A percentile compares a stretch with the other conserved stretches of the same genome.
Evolutionary conservation across 306 rosid species (phyloP).

Genomic region (Ammopiptanthus mongolicus): DNA sequence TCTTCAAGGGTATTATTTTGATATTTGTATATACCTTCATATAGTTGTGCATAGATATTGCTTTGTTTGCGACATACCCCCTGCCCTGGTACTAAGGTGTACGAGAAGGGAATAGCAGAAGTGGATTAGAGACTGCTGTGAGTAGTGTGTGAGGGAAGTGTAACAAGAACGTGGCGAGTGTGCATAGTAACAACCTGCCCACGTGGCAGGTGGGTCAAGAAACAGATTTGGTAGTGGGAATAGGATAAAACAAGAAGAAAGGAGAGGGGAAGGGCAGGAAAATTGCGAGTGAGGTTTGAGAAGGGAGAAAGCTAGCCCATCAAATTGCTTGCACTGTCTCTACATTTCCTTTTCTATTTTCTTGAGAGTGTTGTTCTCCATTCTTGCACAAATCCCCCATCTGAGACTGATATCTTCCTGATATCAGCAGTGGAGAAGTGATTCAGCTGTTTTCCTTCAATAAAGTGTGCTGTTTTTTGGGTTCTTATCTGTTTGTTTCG

Average conservation of each 20-base stretch:
- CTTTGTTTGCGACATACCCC: neutral
- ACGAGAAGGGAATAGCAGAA: neutral
- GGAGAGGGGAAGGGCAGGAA: neutral
- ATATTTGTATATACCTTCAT: neutral
- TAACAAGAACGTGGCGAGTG: neutral
- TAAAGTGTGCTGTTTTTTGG: neutral
- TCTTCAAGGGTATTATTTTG: neutral
- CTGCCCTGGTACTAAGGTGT: neutral
- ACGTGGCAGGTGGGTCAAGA: neutral
- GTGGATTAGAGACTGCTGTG: neutral
- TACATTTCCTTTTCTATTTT: neutral
- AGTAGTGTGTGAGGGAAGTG: neutral
- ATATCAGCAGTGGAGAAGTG: neutral
- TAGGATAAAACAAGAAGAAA: neutral
- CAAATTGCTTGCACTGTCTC: neutral
- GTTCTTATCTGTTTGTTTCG: neutral
- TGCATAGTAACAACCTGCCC: neutral
- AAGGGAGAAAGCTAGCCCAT: neutral
- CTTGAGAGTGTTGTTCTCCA: neutral
- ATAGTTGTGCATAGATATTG: neutral
- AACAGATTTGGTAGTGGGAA: neutral
- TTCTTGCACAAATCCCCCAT: neutral
- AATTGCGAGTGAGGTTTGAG: neutral
- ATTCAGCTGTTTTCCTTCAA: conserved; percentile 4
- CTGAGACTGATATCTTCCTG: neutral